Base-by-base conservation (phyloP, 208 protist genomes). In the Acanthamoeba royreba region DNA sequence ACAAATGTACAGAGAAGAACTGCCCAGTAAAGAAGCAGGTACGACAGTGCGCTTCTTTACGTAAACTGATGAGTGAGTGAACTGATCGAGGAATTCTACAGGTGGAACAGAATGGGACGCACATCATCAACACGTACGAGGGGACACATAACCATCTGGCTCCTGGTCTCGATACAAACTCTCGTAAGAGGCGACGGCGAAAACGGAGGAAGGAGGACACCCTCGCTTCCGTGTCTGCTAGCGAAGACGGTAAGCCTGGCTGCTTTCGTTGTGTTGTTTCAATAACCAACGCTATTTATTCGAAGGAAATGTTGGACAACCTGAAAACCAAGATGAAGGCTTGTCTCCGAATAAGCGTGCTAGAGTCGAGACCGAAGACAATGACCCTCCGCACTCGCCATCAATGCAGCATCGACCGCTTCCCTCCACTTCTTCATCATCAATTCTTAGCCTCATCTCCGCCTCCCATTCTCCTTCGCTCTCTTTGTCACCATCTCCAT, bases 81-180 rank as follows among this genome's bases (percentile, higher is more conserved):
- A 17, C 2, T 63, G 53, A 0, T 2, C 1, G 1, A 63, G 7
- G 7, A 63, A 63, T 33, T n/a, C 0, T 35, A 63, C 1, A 72
- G 61, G 83, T 89, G 53, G 88, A 93, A 43, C 88, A 81, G 42
- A 92, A 52, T 46, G 87, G 87, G 40, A 49, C 40, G 40, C 58
- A 81, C 42, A 77, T 92, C n/a, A 92, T 92, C 63, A 92, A 92
- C 45, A 92, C 87, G 17, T 92, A 92, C 63, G 87, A 92, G 87
- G 87, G 83, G 22, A 90, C 83, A 3, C 83, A 90, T 52, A 90
- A 90, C 38, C 83, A 90, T 42, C 35, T 90, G 83, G 83, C 83
- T 7, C 83, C 83, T 11, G 83, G 83, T 25, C 55, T 90, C 52
- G 83, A 90, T 1, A 52, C 58, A 33, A 90, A 90, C 52, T n/a